Evolutionary conservation across 352 stramenopile species (phyloP).

Genomic region (Phytopythium litorale): DNA sequence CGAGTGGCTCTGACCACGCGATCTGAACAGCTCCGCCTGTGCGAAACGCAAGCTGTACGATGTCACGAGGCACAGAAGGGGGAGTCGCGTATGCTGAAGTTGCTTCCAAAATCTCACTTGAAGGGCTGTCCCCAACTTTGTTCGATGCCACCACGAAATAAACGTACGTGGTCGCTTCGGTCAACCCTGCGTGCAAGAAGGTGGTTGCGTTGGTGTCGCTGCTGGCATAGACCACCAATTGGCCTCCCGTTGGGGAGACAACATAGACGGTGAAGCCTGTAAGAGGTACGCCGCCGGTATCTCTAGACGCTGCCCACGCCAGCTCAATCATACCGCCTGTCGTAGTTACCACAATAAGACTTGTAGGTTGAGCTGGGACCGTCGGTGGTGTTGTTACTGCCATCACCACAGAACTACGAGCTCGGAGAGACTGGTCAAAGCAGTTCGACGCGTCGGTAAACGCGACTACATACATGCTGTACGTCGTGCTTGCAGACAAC

Average conservation of each 20-base stretch:
- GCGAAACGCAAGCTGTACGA: conserved; percentile 31
- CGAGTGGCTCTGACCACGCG: conserved; percentile 47
- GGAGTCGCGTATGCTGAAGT: conserved; percentile 37
- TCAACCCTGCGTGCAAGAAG: conserved; percentile 44
- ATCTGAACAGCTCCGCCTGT: conserved; percentile 58
- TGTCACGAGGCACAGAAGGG: conserved; percentile 41
- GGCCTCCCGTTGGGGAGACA: conserved; percentile 7
- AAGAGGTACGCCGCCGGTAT: conserved; percentile 30
- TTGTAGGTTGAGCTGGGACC: conserved; percentile 16
- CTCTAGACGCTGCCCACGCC: conserved; percentile 20
- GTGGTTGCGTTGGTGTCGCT: conserved; percentile 14
- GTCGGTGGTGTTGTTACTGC: conserved; percentile 16
- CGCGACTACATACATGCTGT: conserved; percentile 31
- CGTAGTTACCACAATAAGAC: conserved; percentile 16
- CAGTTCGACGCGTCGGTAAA: conserved; percentile 36
- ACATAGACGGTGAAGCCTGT: conserved; percentile 25
- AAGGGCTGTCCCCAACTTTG: conserved; percentile 32
- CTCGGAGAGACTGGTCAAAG: conserved; percentile 17
- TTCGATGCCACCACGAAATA: conserved; percentile 41
- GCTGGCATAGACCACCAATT: conserved; percentile 20
- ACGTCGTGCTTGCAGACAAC: conserved; percentile 20
- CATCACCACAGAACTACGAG: conserved; percentile 14
- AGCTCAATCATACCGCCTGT: conserved; percentile 41
- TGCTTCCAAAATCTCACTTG: conserved; percentile 19
- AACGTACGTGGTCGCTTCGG: conserved; percentile 41